Base-by-base conservation (phyloP, 2,329 filamentous ascomycete genomes). In the Paramyrothecium roridum region DNA sequence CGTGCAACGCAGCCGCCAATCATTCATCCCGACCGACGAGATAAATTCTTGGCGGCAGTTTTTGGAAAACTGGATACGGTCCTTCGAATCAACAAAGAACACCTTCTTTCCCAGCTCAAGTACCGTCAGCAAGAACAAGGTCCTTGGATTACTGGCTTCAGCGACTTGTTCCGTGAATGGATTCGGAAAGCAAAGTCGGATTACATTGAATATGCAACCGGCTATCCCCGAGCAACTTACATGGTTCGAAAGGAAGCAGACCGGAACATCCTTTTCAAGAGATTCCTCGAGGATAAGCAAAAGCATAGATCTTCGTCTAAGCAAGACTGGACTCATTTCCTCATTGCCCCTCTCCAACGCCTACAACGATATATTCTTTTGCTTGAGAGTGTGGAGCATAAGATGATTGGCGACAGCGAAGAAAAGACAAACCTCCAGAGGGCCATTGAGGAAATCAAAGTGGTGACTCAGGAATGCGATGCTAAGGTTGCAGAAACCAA, bases 101-200 rank as follows among this genome's bases (percentile, higher is more conserved):
- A 95, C 69, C 82, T 99, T 20, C 77, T 99, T 22, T 89, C 93
- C 2, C 93, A 97, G 70, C 83, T 99, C 64, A 98, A 98, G 68
- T 99, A 98, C 69, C 86, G 95, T 23, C 95, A 99, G 70, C 90
- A 95, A 66, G 95, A 98, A 69, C 93, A 99, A 74, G 95, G 95
- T 0, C 95, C 95, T 0, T 99, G 92, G 86, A 88, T 99, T 56
- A 80, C 84, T 13, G 95, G 95, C 3, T 97, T 97, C 73, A 97
- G 93, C 68, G 95, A 98, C 67, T 91, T 99, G 51, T 98, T 99
- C 78, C 82, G 95, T 56, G 95, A 99, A 74, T 99, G 95, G 95
- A 96, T 98, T 59, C 85, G 95, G 59, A 98, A 97, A 72, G 95
- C 95, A 33, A 91, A 88, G 70, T 78, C 82, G 2, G 88, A 91